Evolutionary conservation across 768 basidiomycete genomes (phyloP).

Genomic region (Daedaleopsis nitida): DNA sequence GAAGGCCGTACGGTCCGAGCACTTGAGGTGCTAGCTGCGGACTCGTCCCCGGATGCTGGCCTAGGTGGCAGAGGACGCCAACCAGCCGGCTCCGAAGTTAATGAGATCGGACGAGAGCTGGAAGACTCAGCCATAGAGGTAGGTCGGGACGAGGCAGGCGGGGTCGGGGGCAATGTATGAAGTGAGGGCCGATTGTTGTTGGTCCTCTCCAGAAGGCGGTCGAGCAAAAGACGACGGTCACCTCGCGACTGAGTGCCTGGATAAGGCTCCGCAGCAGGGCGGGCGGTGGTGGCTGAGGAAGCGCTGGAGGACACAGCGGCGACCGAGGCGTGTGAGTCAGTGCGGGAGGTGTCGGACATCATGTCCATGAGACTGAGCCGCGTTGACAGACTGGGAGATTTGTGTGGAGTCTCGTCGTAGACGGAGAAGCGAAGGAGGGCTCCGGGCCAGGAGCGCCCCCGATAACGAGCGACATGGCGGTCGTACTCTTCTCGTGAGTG

Average conservation of each 20-base stretch:
- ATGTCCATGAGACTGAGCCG: slow-evolving; percentile 45
- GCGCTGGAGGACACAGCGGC: slow-evolving; percentile 9
- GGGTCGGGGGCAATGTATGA: slow-evolving; percentile 19
- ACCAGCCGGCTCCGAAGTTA: neutral
- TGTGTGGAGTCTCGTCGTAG: slow-evolving; percentile 49
- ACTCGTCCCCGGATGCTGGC: slow-evolving; percentile 6
- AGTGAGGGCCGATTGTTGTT: slow-evolving; percentile 9
- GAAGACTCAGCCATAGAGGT: slow-evolving; percentile 15
- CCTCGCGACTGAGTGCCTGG: neutral
- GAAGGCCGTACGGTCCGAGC: slow-evolving; percentile 22
- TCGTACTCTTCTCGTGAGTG: slow-evolving; percentile 61
- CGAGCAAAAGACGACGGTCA: slow-evolving; percentile 23
- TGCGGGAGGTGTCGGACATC: slow-evolving; percentile 33
- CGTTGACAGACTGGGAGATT: slow-evolving; percentile 27
- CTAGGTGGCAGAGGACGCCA: slow-evolving; percentile 17
- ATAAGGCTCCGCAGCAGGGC: slow-evolving; percentile 16
- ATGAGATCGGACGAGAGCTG: slow-evolving; percentile 9
- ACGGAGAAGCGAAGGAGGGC: slow-evolving; percentile 66
- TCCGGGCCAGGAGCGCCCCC: slow-evolving; percentile 53
- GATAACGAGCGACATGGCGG: slow-evolving; percentile 49
- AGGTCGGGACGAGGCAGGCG: slow-evolving; percentile 14
- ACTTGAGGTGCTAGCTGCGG: slow-evolving; percentile 7
- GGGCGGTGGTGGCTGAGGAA: slow-evolving; percentile 18
- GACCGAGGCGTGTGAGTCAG: neutral
- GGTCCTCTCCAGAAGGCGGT: slow-evolving; percentile 27